These are phyloP conservation scores for Fusarium foetens DNA, from an alignment of 2,329 filamentous ascomycete species.

Conservation along the genomic window DNA sequence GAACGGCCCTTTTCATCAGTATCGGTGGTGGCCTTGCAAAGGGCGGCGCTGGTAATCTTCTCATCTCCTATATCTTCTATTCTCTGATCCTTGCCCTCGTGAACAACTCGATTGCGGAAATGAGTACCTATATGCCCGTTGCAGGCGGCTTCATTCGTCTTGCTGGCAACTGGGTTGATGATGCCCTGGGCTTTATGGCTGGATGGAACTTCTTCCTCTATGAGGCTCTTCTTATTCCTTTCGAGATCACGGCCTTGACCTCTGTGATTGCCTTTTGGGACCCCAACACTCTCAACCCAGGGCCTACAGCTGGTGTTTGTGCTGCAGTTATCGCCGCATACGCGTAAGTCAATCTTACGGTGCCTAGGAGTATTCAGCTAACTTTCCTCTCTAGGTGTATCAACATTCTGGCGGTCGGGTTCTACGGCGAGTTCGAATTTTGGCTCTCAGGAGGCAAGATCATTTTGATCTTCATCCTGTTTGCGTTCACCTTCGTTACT, in stretches of 20 bases:
- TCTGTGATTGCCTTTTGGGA: no score
- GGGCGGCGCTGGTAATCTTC: neutral
- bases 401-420: constrained; percentile 54
- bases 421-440: constrained; percentile 57
- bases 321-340: neutral
- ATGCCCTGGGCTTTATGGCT: no score
- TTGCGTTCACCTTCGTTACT: constrained; percentile 68
- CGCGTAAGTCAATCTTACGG: neutral
- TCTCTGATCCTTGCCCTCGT: no score
- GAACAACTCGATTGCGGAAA: no score
- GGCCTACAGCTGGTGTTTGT: no score
- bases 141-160: no score
- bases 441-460: constrained; percentile 58
- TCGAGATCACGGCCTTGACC: no score
- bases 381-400: constrained; percentile 37
- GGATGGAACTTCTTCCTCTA: no score
- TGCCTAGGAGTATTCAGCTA: neutral
- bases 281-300: no score
- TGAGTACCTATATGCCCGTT: no score
- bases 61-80: neutral
- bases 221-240: no score
- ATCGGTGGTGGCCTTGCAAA: neutral
- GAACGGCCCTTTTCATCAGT: neutral
- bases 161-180: no score
- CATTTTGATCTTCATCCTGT: constrained; percentile 53